Percentiles rank a stretch among this genome's conserved stretches.
phyloP scores from a whole-genome alignment of 2,329 filamentous ascomycete genomes.

The Aureobasidium pullulans region DNA sequence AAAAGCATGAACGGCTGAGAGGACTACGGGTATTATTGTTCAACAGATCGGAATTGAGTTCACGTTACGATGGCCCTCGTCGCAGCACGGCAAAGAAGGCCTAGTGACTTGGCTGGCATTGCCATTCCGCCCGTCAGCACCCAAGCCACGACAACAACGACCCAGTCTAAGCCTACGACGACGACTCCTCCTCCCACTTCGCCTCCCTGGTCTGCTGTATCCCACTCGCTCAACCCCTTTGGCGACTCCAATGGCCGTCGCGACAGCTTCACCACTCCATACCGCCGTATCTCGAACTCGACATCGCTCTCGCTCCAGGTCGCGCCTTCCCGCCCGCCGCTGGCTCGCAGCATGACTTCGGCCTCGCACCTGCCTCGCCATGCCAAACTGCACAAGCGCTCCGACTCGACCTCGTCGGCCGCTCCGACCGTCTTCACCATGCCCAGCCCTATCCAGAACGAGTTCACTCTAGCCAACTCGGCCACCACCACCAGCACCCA shows the following conservation, averaged over 20 bases:
- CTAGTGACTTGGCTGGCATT: neutral
- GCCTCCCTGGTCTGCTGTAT: neutral
- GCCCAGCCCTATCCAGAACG: conserved; percentile 26
- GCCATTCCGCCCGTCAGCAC: conserved; percentile 1
- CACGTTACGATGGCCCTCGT: neutral
- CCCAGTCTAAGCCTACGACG: neutral
- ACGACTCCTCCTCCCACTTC: neutral
- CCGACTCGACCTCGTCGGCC: conserved; percentile 21
- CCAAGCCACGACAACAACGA: conserved; percentile 6
- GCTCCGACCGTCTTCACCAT: conserved; percentile 24
- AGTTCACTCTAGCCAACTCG: conserved; percentile 16
- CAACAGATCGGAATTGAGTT: conserved; percentile 8
- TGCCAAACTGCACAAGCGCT: conserved; percentile 26
- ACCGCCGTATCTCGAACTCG: conserved; percentile 1
- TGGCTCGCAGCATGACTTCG: conserved; percentile 15
- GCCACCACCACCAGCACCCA: neutral
- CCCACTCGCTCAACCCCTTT: conserved; percentile 1
- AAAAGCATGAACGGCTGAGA: conserved; percentile 4
- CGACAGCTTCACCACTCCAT: conserved; percentile 9
- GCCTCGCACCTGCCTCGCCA: conserved; percentile 6
- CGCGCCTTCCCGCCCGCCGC: neutral
- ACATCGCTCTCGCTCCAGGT: conserved; percentile 2
- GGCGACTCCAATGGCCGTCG: conserved; percentile 13
- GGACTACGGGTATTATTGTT: neutral
- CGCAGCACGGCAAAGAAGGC: neutral